Percentiles rank a stretch among this genome's conserved stretches.
Evolutionary conservation across 192 early-diverging fungal species (phyloP).

Genomic region (Thamnidium elegans): DNA sequence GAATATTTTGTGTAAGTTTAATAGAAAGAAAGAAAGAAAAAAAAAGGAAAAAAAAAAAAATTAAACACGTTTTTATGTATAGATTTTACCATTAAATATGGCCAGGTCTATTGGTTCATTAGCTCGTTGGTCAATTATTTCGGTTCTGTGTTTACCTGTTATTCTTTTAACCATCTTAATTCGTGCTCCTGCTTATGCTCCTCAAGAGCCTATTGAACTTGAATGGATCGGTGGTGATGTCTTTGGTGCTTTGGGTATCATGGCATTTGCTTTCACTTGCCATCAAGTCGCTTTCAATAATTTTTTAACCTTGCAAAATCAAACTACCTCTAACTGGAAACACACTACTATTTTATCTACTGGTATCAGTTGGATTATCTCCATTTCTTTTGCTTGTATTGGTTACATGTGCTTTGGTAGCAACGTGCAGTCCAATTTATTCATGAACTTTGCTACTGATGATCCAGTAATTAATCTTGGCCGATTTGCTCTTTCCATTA

Average conservation of each 20-base stretch:
- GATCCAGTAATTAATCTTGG: conserved; percentile 60
- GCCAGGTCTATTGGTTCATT: conserved; percentile 62
- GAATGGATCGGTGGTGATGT: conserved; percentile 55
- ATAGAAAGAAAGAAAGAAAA: background rate
- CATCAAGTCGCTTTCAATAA: conserved; percentile 63
- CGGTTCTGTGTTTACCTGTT: conserved; percentile 57
- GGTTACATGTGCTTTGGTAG: conserved; percentile 63
- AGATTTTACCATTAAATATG: conserved; percentile 61
- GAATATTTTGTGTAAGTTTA: conserved; percentile 22
- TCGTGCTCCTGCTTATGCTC: conserved; percentile 52
- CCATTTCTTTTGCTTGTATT: conserved; percentile 59
- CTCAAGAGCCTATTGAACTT: conserved; percentile 43
- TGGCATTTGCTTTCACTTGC: conserved; percentile 68
- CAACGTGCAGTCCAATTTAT: conserved; percentile 63
- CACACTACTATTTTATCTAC: conserved; percentile 50
- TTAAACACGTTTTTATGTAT: background rate
- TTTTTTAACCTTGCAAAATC: conserved; percentile 50
- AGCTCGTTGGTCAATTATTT: conserved; percentile 54
- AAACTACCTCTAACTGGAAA: conserved; percentile 48
- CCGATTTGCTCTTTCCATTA: conserved; percentile 55
- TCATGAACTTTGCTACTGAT: conserved; percentile 60
- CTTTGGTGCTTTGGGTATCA: conserved; percentile 61
- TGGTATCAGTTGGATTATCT: conserved; percentile 45
- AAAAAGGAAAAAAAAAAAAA: conserved; percentile 1
- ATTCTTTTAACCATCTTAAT: conserved; percentile 60